Conservation (phyloP, 352 stramenopile genomes). For the Plasmopara muralis region DNA sequence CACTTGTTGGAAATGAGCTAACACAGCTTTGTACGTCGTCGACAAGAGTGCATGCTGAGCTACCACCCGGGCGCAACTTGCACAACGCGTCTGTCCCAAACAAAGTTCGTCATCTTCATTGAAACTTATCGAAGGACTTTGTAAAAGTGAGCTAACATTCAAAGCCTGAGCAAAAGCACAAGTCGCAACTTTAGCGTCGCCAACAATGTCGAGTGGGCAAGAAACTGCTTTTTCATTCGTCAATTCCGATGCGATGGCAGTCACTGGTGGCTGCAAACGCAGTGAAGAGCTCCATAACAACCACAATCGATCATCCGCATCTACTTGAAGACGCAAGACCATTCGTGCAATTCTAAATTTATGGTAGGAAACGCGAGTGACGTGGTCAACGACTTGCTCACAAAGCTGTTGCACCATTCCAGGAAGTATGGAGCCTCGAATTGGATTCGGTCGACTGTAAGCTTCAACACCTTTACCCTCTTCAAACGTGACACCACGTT, state of each 20-base stretch:
- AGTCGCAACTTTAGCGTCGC: conserved; percentile 54
- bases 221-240: conserved; percentile 12
- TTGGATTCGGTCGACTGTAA: conserved; percentile 76
- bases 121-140: conserved; percentile 8
- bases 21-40: conserved; percentile 91
- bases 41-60: conserved; percentile 66
- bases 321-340: conserved; percentile 94
- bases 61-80: conserved; percentile 75
- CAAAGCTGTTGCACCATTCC: conserved; percentile 88
- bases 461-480: conserved; percentile 70
- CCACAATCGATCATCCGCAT: conserved; percentile 91
- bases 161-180: conserved; percentile 38
- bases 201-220: conserved; percentile 56
- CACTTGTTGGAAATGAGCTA: conserved; percentile 91
- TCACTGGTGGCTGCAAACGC: conserved; percentile 40
- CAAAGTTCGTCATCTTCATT: conserved; percentile 19
- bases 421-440: conserved; percentile 87
- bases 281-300: conserved; percentile 93
- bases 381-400: conserved; percentile 89
- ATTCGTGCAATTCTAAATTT: conserved; percentile 90
- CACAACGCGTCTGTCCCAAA: conserved; percentile 49
- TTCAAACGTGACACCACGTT: conserved; percentile 93
- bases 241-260: conserved; percentile 1
- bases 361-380: conserved; percentile 88
- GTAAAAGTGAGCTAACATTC: conserved; percentile 12